These are phyloP conservation scores for Fusarium drepaniforme DNA, from an alignment of 2,329 filamentous ascomycete genomes.

Conservation along the genomic window DNA sequence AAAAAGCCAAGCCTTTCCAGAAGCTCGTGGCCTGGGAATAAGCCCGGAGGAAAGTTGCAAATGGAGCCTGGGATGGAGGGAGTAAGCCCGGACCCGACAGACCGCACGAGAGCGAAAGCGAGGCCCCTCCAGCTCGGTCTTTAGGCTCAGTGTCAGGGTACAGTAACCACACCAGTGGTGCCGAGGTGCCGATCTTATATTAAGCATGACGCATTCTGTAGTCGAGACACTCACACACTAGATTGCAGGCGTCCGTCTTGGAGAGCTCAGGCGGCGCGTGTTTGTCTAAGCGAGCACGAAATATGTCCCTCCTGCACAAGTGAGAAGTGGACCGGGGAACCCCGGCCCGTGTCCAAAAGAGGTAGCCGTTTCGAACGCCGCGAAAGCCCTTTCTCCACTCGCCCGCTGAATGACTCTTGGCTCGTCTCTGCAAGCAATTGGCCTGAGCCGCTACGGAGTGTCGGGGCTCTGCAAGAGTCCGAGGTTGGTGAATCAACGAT, in stretches of 20 bases:
- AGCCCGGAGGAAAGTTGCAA: conserved; percentile 6
- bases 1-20: conserved; percentile 15
- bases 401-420: conserved; percentile 14
- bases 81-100: conserved; percentile 1
- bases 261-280: neutral
- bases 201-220: conserved; percentile 10
- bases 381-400: conserved; percentile 13
- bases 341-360: conserved; percentile 26
- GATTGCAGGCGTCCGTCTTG: neutral
- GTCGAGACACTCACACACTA: conserved; percentile 6
- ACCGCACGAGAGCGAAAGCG: neutral
- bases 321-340: neutral
- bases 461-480: conserved; percentile 41
- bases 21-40: conserved; percentile 15
- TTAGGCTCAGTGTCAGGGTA: neutral
- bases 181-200: conserved; percentile 30
- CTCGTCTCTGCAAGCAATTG: neutral
- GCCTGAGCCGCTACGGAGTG: conserved; percentile 21
- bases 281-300: conserved; percentile 19
- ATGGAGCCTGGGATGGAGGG: neutral
- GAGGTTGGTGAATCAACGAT: conserved; percentile 8
- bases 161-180: conserved; percentile 6
- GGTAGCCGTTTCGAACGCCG: conserved; percentile 40
- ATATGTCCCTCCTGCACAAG: neutral
- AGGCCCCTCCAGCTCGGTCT: neutral